Base-by-base conservation (phyloP, 345 rosid genomes). In the Cardiospermum halicacabum region DNA sequence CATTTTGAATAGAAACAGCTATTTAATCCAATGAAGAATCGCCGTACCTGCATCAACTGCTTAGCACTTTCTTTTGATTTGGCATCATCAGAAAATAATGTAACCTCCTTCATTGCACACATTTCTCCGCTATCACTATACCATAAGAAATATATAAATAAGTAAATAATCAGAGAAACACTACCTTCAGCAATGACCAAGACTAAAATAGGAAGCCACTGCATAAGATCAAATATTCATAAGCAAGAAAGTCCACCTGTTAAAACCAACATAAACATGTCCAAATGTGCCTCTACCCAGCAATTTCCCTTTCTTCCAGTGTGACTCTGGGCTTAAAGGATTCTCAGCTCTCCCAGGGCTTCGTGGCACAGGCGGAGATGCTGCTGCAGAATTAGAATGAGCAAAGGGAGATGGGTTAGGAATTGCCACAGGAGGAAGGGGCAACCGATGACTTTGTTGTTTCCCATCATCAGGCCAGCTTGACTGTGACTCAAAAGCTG, bases 201-300 rank as follows among this genome's bases (percentile, higher is more conserved):
- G 28, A 53, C 24, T 27, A 30, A 48, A 48, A 9, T 43, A 34
- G 32, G 25, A 51, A 56, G 67, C 34, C 26, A 21, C 22, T 3
- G 21, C 22, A 34, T 30, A 36, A 30, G 40, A 61, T 11, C 11
- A 11, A 34, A 40, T 64, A 53, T 53, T 43, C 24, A 24, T 18
- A 42, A 65, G n/a, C 18, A 18, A 19, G 31, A 51, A 42, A 51
- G 22, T 18, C 53, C 72, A 87, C 91, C 91, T 85, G 78, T 88
- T 85, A 72, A 88, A 85, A 39, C 91, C 95, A 68, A 80, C 77
- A 77, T 78, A 88, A 39, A 88, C 95, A 11, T 88, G 85, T 62
- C 95, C 95, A 78, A 88, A 88, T 53, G 91, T 85, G 78, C 95
- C 95, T 80, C 89, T 78, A 68, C 95, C 95, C 25, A 88, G 78